Percentiles rank a stretch among this genome's conserved stretches.
Conservation (phyloP, 192 early-diverging fungal species). For the Coemansia sp. region DNA sequence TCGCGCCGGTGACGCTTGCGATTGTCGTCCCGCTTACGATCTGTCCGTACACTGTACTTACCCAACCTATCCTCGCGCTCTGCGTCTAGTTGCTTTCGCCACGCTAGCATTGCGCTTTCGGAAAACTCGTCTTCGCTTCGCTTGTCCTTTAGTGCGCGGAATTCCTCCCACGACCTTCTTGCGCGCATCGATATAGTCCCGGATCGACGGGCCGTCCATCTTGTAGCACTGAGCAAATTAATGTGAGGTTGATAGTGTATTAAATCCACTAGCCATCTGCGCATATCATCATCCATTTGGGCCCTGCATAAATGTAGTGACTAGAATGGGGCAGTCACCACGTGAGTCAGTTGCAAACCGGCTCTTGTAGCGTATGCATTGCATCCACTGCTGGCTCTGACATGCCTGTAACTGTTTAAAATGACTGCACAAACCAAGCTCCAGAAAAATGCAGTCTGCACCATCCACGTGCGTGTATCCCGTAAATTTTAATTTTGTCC, state of each 20-base stretch:
- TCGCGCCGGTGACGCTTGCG: background rate
- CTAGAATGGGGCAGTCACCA: background rate
- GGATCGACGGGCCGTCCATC: conserved; percentile 40
- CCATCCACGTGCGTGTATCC: conserved; percentile 1
- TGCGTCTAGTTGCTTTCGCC: conserved; percentile 48
- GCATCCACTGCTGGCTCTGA: background rate
- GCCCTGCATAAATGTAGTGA: background rate
- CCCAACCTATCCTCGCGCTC: conserved; percentile 44
- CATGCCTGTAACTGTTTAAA: background rate
- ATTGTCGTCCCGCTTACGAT: background rate
- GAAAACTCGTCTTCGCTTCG: conserved; percentile 35
- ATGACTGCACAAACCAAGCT: background rate
- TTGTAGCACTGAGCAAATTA: background rate
- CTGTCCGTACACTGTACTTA: background rate
- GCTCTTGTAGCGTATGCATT: background rate
- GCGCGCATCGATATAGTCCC: conserved; percentile 50
- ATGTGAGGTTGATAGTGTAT: background rate
- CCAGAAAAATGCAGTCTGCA: background rate
- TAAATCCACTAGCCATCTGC: too few species aligned
- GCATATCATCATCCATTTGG: background rate
- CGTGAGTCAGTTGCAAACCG: background rate
- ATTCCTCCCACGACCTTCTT: conserved; percentile 53
- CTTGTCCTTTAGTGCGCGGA: conserved; percentile 45
- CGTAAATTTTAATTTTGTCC: conserved; percentile 3
- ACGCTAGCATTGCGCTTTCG: conserved; percentile 39